Base-by-base conservation (phyloP, 2,329 filamentous ascomycete genomes). In the Rhinocladiella similis region DNA sequence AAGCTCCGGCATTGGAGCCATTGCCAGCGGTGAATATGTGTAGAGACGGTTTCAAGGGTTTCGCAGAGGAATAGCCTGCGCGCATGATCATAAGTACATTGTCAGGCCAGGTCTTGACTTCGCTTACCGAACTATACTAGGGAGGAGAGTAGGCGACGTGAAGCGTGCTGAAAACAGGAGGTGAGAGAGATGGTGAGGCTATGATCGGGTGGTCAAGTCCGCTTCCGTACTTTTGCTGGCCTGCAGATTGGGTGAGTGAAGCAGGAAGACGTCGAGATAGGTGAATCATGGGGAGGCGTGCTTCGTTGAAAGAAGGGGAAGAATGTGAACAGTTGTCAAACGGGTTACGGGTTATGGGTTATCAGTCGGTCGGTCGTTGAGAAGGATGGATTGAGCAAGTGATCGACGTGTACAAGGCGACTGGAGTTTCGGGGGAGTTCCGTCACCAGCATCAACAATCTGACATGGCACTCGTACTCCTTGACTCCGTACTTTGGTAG, bases 1-100 rank as follows among this genome's bases (percentile, higher is more conserved):
- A 76, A 58, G 52, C 36, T 54, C 54, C 25, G 56, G 51, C 36
- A 55, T 48, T 20, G 61, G 56, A 47, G 54, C 51, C 61, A 63
- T 63, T 25, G 36, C 52, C 18, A 27, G 35, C 12, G 42, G 29
- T 12, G 10, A 7, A 33, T 10, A 6, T 33, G 29, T 9, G 10
- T 9, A 7, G 29, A 33, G 29, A 33, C 5, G 29, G 6, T 12
- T 33, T 33, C 29, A 33, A 33, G 25, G 50, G 47, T 19, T 13
- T 10, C 14, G 18, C 16, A 10, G 22, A 10, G 19, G 10, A 47
- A 25, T 9, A n/a, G 10, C 29, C 22, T 45, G 50, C 3, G 29
- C 50, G 13, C 16, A 19, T 29, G n/a, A 13, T 36, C 18, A 46
- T 42, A 10, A 45, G 12, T 33, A 35, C 36, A 38, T 35, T 43